Conservation (phyloP, 768 basidiomycete species). For the Hygrophoropsis aurantiaca region DNA sequence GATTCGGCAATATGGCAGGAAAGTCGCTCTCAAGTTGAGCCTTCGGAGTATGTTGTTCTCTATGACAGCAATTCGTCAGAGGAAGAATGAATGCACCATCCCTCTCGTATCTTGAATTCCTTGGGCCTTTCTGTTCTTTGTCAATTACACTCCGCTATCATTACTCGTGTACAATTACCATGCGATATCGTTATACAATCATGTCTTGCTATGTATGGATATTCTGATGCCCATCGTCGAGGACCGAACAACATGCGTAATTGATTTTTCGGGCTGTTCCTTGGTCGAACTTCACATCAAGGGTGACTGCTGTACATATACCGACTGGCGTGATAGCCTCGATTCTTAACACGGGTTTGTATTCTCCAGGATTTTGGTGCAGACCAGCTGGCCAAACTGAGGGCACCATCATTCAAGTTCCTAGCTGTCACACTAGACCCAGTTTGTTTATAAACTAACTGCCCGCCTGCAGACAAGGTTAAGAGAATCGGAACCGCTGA, state of each 20-base stretch:
- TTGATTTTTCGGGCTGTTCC: no score
- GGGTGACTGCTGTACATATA: no score
- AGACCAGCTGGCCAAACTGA: no score
- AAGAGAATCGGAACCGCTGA: neutral
- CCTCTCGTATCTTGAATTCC: neutral
- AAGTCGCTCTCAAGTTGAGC: constrained; percentile 42
- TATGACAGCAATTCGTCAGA: constrained; percentile 67
- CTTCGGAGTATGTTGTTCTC: constrained; percentile 67
- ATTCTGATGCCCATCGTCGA: no score
- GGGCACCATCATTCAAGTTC: neutral
- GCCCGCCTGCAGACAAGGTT: neutral
- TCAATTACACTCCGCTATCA: neutral
- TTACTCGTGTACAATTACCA: constrained; percentile 3
- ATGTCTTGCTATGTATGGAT: no score
- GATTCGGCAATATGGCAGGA: constrained; percentile 61
- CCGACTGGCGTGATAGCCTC: no score
- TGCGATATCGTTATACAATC: no score
- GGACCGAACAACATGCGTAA: no score
- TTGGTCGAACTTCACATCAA: no score
- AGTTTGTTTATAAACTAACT: neutral
- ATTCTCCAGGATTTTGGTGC: no score
- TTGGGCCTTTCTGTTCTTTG: constrained; percentile 9
- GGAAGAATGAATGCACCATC: constrained; percentile 34
- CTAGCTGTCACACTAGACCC: neutral
- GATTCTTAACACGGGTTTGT: no score